Evolutionary conservation across 2,329 filamentous ascomycete species (phyloP), one percentile per base, ranked within the genome.

Genomic region (Zymoseptoria tritici): DNA sequence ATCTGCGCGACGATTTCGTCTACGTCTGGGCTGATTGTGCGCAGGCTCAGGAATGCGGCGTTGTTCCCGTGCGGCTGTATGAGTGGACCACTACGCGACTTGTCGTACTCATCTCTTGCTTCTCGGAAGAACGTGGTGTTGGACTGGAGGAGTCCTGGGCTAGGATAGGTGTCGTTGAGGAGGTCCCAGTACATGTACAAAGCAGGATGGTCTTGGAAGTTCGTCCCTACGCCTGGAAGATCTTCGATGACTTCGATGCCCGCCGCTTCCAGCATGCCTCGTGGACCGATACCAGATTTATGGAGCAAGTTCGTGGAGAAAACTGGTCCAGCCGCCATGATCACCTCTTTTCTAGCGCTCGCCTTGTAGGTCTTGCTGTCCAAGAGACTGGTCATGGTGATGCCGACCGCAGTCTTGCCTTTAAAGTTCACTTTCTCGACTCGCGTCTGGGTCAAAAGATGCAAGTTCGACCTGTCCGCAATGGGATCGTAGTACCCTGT

Each of bases 271-370:
- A 82, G 73, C 24, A 80, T 65, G 0, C 71, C 61, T 2, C 71
- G 68, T 49, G 76, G 74, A 2, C 84, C 85, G 29, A 87, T 76
- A 0, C 84, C 84, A 0, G 82, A 85, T 2, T 85, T 73, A 60
- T 86, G 84, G n/a, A 81, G 78, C 19, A 83, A 72, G 68, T 80
- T 81, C 5, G 79, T 84, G 11, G 81, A 83, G 67, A 79, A 78
- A 42, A 81, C 72, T 24, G 77, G 79, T 0, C 85, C 85, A 0
- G 83, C 83, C 2, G 80, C 79, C 2, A 88, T 68, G 36, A 88
- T 79, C 11, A 86, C 77, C 19, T 57, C 56, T 16, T 29, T 57
- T 1, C 4, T 36, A 5, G 51, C 26, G 19, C 7, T 5, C 22
- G 21, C 46, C 3, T 24, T 16, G 8, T 13, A 56, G 20, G 52